Base-by-base conservation (phyloP, 352 stramenopile species). In the Aphanomyces euteiches region DNA sequence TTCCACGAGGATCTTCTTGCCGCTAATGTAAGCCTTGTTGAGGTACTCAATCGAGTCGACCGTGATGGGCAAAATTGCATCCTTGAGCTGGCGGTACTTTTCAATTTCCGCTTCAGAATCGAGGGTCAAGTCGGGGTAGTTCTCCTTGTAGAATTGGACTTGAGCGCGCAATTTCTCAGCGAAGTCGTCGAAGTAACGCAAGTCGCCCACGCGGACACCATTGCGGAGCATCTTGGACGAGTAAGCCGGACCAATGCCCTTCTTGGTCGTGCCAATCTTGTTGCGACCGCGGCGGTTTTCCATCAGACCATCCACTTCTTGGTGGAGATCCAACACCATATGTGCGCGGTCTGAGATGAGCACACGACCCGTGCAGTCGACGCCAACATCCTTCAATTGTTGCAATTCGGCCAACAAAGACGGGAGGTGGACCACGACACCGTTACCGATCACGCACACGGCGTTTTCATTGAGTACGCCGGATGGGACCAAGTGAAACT, bases 191-290 rank as follows among this genome's bases (percentile, higher is more conserved):
- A 92, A 94, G 81, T 87, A 94, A 69, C 87, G 82, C 58, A 99
- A 77, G 76, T 99, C 95, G 28, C 97, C 97, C 28, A 99, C 90
- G 56, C 98, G 96, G 8, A 99, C 82, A 56, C 97, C 98, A 77
- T 99, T 99, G 54, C 98, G 89, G 61, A 96, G 90, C 80, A 99
- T 99, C 84, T 99, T 99, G 78, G 90, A 98, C 43, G 94, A 93
- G 83, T 99, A 99, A 4, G 96, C 92, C 61, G 97, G 97, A 74
- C 97, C 98, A 76, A 99, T 99, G 67, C 87, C 93, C 78, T 99
- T 98, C 84, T 98, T 99, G 66, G 97, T 99, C 54, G 98, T 99
- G 61, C 97, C 97, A 73, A 99, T 98, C 81, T 99, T 99, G 83
- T 99, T 98, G 69, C 96, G 82, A 40, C 87, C 88, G 47, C 87